phyloP scores from a whole-genome alignment of 495 filamentous ascomycete genomes.

The Xylaria flabelliformis region DNA sequence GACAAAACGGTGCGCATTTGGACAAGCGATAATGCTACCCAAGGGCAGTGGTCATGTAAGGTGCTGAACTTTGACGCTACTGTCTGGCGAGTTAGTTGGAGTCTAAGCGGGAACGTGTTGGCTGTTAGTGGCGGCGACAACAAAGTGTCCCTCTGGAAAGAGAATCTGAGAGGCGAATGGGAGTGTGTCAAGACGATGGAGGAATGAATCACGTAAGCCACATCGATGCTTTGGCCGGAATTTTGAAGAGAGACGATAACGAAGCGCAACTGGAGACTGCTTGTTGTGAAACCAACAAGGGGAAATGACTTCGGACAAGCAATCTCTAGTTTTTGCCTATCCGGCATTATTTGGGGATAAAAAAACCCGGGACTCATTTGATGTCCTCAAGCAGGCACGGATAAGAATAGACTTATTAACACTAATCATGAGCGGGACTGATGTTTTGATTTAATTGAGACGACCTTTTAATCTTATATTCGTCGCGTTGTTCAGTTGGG shows the following conservation, averaged over 20 bases:
- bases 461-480: neutral
- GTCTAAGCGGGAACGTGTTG: conserved; percentile 94
- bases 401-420: conserved; percentile 20
- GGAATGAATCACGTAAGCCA: conserved; percentile 61
- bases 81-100: conserved; percentile 98
- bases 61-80: conserved; percentile 84
- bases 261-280: neutral
- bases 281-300: neutral
- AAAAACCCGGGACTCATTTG: neutral
- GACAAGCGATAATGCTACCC: conserved; percentile 72
- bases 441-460: neutral
- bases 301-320: neutral
- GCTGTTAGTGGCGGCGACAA: conserved; percentile 95
- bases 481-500: neutral
- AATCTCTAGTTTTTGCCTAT: conserved; percentile 4
- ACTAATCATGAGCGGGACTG: neutral
- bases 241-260: conserved; percentile 22
- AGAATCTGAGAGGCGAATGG: conserved; percentile 82
- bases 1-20: conserved; percentile 98
- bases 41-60: conserved; percentile 79
- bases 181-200: conserved; percentile 96
- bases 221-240: conserved; percentile 4
- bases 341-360: neutral
- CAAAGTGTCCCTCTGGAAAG: conserved; percentile 90
- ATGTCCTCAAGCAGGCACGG: conserved; percentile 17